phyloP scores from a whole-genome alignment of 108 stramenopile genomes.

The Licmophora abbreviata region DNA sequence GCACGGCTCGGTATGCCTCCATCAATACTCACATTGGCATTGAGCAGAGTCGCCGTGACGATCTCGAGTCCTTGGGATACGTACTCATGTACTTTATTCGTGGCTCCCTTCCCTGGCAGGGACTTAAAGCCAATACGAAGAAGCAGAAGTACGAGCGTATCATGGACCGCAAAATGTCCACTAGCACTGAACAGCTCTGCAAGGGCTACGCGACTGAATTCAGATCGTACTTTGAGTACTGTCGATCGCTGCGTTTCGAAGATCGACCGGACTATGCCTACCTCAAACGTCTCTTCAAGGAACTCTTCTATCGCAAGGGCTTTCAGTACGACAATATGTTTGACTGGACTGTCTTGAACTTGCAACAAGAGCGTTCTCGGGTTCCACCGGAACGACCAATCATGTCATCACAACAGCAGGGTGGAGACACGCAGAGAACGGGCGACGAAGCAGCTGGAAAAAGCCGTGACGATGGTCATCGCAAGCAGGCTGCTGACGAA shows the following conservation, averaged over 20 bases:
- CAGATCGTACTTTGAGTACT: conserved; percentile 99
- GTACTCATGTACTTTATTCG: conserved; percentile 99
- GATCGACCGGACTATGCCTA: conserved; percentile 99
- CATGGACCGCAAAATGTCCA: conserved; percentile 99
- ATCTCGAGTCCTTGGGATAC: conserved; percentile 98
- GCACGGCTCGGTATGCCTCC: conserved; percentile 97
- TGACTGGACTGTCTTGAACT: conserved; percentile 97
- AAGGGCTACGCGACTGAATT: conserved; percentile 99
- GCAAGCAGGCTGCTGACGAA: too few relatives aligned
- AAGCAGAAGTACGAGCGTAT: conserved; percentile 99
- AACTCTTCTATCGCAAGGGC: conserved; percentile 95
- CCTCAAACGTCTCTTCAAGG: conserved; percentile 95
- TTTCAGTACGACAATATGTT: conserved; percentile 99
- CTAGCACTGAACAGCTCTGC: conserved; percentile 97
- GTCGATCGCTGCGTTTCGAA: conserved; percentile 95
- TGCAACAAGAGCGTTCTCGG: conserved; percentile 84
- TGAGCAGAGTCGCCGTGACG: conserved; percentile 96
- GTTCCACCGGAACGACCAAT: conserved; percentile 67
- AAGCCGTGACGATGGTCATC: conserved; percentile 6
- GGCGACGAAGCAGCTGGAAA: conserved; percentile 12
- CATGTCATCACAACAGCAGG: conserved; percentile 2
- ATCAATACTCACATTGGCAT: conserved; percentile 99
- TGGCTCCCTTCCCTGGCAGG: conserved; percentile 99
- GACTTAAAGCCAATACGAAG: conserved; percentile 99
- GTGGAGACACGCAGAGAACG: conserved; percentile 1